phyloP scores from a whole-genome alignment of 164 flowering plant genomes.

The Umbellularia californica region DNA sequence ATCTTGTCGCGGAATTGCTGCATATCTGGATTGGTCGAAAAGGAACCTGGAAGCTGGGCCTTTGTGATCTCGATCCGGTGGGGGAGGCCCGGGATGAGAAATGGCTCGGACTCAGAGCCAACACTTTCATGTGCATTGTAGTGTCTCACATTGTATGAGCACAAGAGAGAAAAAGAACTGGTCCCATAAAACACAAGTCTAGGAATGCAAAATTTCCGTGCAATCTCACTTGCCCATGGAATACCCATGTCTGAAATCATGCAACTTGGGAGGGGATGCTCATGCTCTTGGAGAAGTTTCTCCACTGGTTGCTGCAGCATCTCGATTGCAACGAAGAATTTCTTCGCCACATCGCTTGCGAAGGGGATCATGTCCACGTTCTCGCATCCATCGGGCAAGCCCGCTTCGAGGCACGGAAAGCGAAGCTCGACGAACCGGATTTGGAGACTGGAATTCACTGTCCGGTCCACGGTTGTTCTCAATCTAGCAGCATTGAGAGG shows the following conservation, averaged over 20 bases:
- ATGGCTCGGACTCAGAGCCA: slow-evolving; percentile 23
- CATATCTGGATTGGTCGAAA: background rate
- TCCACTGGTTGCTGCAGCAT: slow-evolving; percentile 40
- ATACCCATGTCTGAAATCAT: slow-evolving; percentile 38
- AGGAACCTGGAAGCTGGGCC: slow-evolving; percentile 21
- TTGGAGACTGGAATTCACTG: slow-evolving; percentile 17
- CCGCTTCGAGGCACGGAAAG: slow-evolving; percentile 33
- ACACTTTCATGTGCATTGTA: slow-evolving; percentile 16
- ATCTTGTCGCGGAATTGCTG: background rate
- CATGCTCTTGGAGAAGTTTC: slow-evolving; percentile 11
- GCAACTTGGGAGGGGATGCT: slow-evolving; percentile 33
- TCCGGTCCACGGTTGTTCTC: slow-evolving; percentile 14
- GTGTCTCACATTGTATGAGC: slow-evolving; percentile 11
- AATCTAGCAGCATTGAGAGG: slow-evolving; percentile 37
- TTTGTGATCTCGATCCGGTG: slow-evolving; percentile 26
- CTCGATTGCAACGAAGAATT: slow-evolving; percentile 27
- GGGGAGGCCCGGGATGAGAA: slow-evolving; percentile 39
- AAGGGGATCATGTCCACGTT: slow-evolving; percentile 34
- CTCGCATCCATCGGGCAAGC: slow-evolving; percentile 55
- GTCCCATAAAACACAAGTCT: slow-evolving; percentile 38
- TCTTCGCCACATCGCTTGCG: slow-evolving; percentile 4
- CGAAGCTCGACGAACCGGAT: slow-evolving; percentile 21
- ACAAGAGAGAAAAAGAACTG: slow-evolving; percentile 24
- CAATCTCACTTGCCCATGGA: slow-evolving; percentile 33
- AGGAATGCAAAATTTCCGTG: slow-evolving; percentile 36